phyloP scores from a whole-genome alignment of 495 filamentous ascomycete species.

The Penicillium manginii region DNA sequence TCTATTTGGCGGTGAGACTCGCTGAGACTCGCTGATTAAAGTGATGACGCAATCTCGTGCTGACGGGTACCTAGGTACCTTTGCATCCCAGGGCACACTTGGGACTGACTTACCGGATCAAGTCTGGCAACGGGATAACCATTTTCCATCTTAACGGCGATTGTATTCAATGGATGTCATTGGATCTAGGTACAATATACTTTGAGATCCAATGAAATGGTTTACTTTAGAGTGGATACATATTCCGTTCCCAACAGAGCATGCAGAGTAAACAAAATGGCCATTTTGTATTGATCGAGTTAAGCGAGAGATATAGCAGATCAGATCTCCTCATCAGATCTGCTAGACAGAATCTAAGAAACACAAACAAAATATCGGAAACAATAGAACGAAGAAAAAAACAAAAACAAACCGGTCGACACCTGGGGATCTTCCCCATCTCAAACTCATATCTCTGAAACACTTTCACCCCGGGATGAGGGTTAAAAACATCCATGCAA shows the following conservation, averaged over 20 bases:
- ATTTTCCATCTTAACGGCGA: neutral
- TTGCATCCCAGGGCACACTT: neutral
- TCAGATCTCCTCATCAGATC: neutral
- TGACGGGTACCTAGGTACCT: neutral
- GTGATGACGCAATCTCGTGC: neutral
- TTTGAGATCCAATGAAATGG: neutral
- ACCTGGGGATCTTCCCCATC: neutral
- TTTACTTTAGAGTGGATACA: too few relatives aligned
- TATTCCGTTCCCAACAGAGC: too few relatives aligned
- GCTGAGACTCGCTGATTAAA: neutral
- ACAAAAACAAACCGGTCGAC: neutral
- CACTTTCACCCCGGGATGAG: neutral
- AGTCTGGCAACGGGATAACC: neutral
- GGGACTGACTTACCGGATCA: neutral
- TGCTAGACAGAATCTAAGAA: neutral
- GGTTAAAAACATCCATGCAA: too few relatives aligned
- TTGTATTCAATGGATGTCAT: neutral
- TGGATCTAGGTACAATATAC: neutral
- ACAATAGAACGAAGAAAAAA: neutral
- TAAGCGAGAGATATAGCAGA: constrained; percentile 3
- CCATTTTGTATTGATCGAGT: constrained; percentile 1
- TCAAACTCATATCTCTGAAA: neutral
- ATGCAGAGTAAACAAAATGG: neutral
- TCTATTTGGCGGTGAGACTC: neutral
- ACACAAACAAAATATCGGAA: neutral